Evolutionary conservation across 345 rosid species (phyloP).

Genomic region (Pelargonium nanum): DNA sequence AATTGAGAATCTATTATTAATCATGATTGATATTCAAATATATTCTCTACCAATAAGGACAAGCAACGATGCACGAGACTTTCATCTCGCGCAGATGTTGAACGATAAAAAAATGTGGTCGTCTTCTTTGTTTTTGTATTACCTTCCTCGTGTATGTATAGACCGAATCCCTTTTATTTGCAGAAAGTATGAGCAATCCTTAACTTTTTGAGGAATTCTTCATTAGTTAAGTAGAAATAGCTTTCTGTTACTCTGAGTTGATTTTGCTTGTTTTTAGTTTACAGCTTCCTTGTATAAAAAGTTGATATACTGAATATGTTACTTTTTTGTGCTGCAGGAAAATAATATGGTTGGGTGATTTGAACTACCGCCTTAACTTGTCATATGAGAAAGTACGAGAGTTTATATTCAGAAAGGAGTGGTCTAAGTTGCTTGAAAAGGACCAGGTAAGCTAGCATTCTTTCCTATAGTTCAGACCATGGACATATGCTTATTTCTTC

Average conservation of each 20-base stretch:
- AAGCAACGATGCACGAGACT: too few species aligned
- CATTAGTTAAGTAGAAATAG: not conserved
- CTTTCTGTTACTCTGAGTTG: not conserved
- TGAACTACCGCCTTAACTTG: conserved; percentile 76
- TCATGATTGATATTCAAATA: too few species aligned
- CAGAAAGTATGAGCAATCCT: too few species aligned
- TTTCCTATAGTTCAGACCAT: not conserved
- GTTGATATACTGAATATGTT: not conserved
- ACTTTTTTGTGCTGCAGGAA: conserved; percentile 38
- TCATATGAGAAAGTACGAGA: conserved; percentile 59
- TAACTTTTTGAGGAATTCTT: too few species aligned
- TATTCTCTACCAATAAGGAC: too few species aligned
- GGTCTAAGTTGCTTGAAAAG: conserved; percentile 54
- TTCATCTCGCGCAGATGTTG: too few species aligned
- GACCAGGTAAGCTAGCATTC: conserved; percentile 55
- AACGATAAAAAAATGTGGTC: too few species aligned
- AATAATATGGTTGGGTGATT: conserved; percentile 89
- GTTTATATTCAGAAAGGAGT: conserved; percentile 50
- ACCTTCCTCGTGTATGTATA: too few species aligned
- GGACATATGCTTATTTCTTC: not conserved
- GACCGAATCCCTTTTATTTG: too few species aligned
- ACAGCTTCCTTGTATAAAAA: not conserved
- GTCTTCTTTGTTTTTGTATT: too few species aligned
- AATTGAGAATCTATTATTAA: too few species aligned
- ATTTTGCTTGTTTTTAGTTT: not conserved